phyloP scores from a whole-genome alignment of 176 grass and related monocot genomes.

The Hyparrhenia diplandra region DNA sequence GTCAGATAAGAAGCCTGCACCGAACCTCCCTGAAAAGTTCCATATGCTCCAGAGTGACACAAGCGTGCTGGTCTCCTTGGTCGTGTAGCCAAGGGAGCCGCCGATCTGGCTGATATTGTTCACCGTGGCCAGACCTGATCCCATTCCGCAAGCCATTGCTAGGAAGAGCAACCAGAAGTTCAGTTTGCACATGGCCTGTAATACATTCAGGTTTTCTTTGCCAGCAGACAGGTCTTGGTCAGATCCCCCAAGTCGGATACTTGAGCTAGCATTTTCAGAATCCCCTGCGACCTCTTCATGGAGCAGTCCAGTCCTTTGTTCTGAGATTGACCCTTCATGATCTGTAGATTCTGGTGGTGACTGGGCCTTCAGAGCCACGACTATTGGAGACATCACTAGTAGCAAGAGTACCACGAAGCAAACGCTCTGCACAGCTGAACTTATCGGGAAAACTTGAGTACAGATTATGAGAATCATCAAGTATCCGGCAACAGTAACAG shows the following conservation, averaged over 20 bases:
- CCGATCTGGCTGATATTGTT: conserved; percentile 90
- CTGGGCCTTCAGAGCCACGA: conserved; percentile 53
- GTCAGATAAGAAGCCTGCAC: conserved; percentile 50
- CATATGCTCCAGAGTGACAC: conserved; percentile 75
- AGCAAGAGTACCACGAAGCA: conserved; percentile 52
- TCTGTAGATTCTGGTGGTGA: conserved; percentile 10
- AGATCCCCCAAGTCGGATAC: neutral
- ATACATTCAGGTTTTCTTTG: conserved; percentile 40
- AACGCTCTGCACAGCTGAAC: conserved; percentile 39
- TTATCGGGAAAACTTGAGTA: conserved; percentile 42
- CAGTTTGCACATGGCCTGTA: conserved; percentile 51
- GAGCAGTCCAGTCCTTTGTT: conserved; percentile 33
- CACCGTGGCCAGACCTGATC: conserved; percentile 67
- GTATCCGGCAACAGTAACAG: conserved; percentile 63
- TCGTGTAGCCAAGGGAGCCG: conserved; percentile 55
- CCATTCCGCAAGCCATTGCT: conserved; percentile 70
- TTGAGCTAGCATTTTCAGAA: neutral
- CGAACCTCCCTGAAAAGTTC: conserved; percentile 72
- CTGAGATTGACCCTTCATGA: conserved; percentile 15
- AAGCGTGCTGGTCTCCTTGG: conserved; percentile 49
- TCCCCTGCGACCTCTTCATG: neutral
- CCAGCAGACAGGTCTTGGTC: conserved; percentile 5
- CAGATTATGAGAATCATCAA: conserved; percentile 88
- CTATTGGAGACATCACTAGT: conserved; percentile 45
- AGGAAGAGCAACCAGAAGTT: conserved; percentile 74